Conservation (phyloP, 1,284 basidiomycete species). For the Megacollybia platyphylla region DNA sequence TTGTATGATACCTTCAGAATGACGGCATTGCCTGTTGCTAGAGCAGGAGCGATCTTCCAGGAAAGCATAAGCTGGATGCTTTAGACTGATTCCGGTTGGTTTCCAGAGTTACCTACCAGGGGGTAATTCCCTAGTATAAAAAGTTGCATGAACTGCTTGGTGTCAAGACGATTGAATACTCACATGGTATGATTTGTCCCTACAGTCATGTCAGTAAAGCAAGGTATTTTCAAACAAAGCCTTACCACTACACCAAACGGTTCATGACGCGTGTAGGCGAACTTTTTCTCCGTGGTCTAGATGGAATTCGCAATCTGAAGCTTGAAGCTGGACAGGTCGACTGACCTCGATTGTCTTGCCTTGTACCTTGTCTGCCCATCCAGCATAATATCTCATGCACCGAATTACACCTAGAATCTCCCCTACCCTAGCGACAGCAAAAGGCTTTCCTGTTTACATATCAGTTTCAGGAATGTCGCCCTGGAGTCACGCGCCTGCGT, state of each 20-base stretch:
- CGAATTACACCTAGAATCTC: slow-evolving; percentile 53
- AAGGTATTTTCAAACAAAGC: background rate
- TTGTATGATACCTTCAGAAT: slow-evolving; percentile 43
- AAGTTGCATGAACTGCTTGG: no score
- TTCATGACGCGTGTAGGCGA: slow-evolving; percentile 14
- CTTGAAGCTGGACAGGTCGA: background rate
- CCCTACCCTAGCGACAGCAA: slow-evolving; percentile 43
- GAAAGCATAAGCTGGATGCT: slow-evolving; percentile 24
- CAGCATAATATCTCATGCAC: slow-evolving; percentile 45
- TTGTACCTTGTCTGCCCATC: slow-evolving; percentile 58
- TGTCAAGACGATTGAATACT: no score
- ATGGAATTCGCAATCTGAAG: background rate
- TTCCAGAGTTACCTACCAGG: slow-evolving; percentile 4
- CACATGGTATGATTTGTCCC: slow-evolving; percentile 11
- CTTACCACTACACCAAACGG: slow-evolving; percentile 13
- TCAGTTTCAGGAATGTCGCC: background rate
- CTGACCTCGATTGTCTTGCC: slow-evolving; percentile 22
- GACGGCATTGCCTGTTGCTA: slow-evolving; percentile 57
- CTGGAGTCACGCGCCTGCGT: slow-evolving; percentile 21
- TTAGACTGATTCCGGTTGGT: background rate
- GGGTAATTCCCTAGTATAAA: slow-evolving; percentile 8
- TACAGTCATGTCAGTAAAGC: background rate
- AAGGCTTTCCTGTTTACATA: slow-evolving; percentile 40
- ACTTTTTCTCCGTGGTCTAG: slow-evolving; percentile 10
- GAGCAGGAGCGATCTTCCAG: slow-evolving; percentile 63